Conservation (phyloP, 306 rosid species). For the Ziziphus jujuba region DNA sequence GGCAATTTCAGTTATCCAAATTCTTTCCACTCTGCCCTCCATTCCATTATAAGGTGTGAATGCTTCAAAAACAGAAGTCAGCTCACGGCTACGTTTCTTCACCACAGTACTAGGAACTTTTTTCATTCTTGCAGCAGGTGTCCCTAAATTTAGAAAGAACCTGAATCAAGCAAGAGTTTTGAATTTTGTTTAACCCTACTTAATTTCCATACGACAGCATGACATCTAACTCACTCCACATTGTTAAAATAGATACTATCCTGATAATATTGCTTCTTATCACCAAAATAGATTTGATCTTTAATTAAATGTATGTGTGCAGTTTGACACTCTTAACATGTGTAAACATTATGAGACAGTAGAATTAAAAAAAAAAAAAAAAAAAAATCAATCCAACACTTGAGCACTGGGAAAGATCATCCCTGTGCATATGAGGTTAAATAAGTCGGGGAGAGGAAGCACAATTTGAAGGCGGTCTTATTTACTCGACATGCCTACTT, state of each 20-base stretch:
- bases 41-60: constrained; percentile 83
- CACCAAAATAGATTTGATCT: too few species aligned
- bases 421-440: too few species aligned
- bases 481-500: too few species aligned
- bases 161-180: not conserved
- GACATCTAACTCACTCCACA: not conserved
- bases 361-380: too few species aligned
- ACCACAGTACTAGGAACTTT: constrained; percentile 87
- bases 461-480: too few species aligned
- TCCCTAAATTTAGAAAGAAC: constrained; percentile 49
- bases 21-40: constrained; percentile 90
- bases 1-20: constrained; percentile 94
- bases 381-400: too few species aligned
- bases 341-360: too few species aligned
- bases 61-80: constrained; percentile 85
- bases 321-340: too few species aligned
- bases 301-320: too few species aligned
- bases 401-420: too few species aligned
- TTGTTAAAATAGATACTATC: not conserved
- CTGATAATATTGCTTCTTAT: too few species aligned
- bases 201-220: not conserved
- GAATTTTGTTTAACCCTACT: not conserved
- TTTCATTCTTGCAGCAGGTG: constrained; percentile 99
- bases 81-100: constrained; percentile 92
- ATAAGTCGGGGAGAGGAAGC: too few species aligned